Conservation (phyloP, 176 grass and related monocot species). For the Alloteropsis semialata region DNA sequence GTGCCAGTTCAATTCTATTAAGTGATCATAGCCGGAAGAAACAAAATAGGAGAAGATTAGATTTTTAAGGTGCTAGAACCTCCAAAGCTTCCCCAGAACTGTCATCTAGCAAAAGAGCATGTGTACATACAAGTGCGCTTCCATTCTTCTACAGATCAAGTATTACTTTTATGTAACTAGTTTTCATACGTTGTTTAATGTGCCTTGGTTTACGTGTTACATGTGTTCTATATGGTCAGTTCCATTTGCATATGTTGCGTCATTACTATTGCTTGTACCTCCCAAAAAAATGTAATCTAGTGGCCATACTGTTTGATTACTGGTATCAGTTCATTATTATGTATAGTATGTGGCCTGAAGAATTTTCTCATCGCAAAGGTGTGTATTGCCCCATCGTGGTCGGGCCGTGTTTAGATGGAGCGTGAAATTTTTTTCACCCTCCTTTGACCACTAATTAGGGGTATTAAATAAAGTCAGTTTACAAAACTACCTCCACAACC, state of each 20-base stretch:
- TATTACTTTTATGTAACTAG: constrained; percentile 30
- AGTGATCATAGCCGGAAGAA: constrained; percentile 17
- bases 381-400: not conserved
- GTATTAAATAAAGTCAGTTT: no score
- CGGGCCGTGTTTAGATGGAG: no score
- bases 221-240: not conserved
- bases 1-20: constrained; percentile 3
- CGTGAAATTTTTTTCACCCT: no score
- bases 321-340: not conserved
- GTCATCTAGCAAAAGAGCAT: constrained; percentile 12
- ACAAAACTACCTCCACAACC: no score
- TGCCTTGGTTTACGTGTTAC: not conserved
- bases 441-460: no score
- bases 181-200: not conserved
- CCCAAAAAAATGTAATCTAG: not conserved
- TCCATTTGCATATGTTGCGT: not conserved
- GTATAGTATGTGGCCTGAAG: not conserved
- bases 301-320: not conserved
- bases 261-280: not conserved
- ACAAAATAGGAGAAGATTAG: constrained; percentile 26
- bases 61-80: constrained; percentile 1
- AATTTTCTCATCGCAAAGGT: not conserved
- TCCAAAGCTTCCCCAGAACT: not conserved
- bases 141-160: constrained; percentile 39
- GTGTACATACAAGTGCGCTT: not conserved